These are phyloP conservation scores for Pseudophaeomoniella oleicola DNA, from an alignment of 2,329 filamentous ascomycete species.

Conservation along the genomic window DNA sequence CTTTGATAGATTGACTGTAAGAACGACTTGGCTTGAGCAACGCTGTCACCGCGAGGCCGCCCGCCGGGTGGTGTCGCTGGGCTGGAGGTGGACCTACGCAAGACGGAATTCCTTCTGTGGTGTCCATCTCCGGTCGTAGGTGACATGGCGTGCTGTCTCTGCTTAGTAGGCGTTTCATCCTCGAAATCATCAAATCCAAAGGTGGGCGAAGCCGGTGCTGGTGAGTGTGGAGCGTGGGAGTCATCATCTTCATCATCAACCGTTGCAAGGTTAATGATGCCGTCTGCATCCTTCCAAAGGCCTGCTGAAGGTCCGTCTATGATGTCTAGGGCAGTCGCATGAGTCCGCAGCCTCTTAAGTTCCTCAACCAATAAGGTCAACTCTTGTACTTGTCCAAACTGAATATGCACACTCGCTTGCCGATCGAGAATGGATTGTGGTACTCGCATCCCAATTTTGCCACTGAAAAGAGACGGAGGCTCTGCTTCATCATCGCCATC, in stretches of 20 bases:
- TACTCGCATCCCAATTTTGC: slow-evolving; percentile 29
- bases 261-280: slow-evolving; percentile 52
- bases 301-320: slow-evolving; percentile 36
- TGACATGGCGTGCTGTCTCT: slow-evolving; percentile 14
- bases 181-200: slow-evolving; percentile 46
- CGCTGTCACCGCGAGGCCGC: slow-evolving; percentile 39
- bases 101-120: not conserved
- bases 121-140: slow-evolving; percentile 11
- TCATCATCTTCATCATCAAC: slow-evolving; percentile 42
- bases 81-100: slow-evolving; percentile 10
- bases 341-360: slow-evolving; percentile 44
- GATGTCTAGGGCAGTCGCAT: slow-evolving; percentile 38
- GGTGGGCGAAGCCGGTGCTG: slow-evolving; percentile 41
- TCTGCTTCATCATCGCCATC: slow-evolving; percentile 14
- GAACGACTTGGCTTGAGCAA: slow-evolving; percentile 46
- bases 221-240: slow-evolving; percentile 30
- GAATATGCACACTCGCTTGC: slow-evolving; percentile 50
- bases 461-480: slow-evolving; percentile 19
- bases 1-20: slow-evolving; percentile 44
- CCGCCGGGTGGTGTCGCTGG: slow-evolving; percentile 17
- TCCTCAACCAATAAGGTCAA: slow-evolving; percentile 51
- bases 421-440: slow-evolving; percentile 49
- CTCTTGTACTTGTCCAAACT: slow-evolving; percentile 50
- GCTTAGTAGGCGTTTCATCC: slow-evolving; percentile 26
- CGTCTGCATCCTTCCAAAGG: slow-evolving; percentile 51